These are phyloP conservation scores for Brassica juncea DNA, from an alignment of 345 rosid genomes.

Conservation along the genomic window DNA sequence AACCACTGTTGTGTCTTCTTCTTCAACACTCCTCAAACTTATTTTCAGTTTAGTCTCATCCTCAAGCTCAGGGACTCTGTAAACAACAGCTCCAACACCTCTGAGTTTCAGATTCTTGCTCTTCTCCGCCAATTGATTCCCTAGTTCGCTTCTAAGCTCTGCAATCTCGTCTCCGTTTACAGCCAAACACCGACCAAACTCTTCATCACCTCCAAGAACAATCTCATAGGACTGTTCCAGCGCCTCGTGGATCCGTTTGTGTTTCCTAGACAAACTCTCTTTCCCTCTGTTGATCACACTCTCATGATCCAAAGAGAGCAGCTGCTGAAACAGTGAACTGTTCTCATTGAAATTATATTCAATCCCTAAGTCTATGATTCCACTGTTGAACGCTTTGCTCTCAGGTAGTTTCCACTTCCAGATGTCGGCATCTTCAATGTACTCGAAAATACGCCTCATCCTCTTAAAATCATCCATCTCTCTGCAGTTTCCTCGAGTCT, in stretches of 20 bases:
- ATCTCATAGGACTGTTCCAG: conserved; percentile 58
- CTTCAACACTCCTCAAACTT: conserved; percentile 63
- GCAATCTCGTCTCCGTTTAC: conserved; percentile 45
- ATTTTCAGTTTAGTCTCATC: conserved; percentile 62
- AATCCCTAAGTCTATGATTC: conserved; percentile 57
- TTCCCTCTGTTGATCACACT: conserved; percentile 54
- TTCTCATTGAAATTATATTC: conserved; percentile 50
- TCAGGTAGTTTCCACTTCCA: conserved; percentile 72
- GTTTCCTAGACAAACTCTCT: conserved; percentile 53
- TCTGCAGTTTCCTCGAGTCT: conserved; percentile 8
- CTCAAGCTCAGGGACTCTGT: conserved; percentile 56
- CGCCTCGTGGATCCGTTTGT: conserved; percentile 51
- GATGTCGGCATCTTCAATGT: conserved; percentile 72
- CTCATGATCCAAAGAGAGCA: conserved; percentile 61
- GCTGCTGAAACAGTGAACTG: conserved; percentile 63
- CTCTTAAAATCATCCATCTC: conserved; percentile 44
- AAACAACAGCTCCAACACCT: conserved; percentile 72
- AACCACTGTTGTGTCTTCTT: conserved; percentile 66
- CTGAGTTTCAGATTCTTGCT: conserved; percentile 50
- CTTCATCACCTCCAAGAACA: conserved; percentile 57
- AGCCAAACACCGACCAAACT: conserved; percentile 70
- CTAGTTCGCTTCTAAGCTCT: conserved; percentile 71
- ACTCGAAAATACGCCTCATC: conserved; percentile 57
- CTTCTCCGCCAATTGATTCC: conserved; percentile 63
- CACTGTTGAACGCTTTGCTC: conserved; percentile 74